Percentiles rank a stretch among this genome's conserved stretches.
Evolutionary conservation across 306 rosid species (phyloP).

Genomic region (Psophocarpus tetragonolobus): DNA sequence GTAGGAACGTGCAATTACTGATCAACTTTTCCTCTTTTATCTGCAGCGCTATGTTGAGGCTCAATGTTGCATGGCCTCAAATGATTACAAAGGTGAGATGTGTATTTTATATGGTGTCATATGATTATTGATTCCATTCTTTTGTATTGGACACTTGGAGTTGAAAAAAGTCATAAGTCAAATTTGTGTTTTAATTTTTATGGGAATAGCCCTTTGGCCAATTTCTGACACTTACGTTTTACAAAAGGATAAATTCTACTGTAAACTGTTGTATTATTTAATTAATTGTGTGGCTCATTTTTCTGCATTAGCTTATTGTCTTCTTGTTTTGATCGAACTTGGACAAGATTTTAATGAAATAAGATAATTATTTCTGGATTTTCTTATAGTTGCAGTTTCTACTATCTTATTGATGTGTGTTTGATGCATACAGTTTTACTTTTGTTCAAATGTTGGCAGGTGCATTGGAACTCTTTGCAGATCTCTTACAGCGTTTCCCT

Average conservation of each 20-base stretch:
- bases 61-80: constrained; percentile 87
- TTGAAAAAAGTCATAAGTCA: constrained; percentile 14
- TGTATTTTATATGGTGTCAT: constrained; percentile 17
- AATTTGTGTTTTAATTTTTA: constrained; percentile 15
- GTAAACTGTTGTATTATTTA: constrained; percentile 2
- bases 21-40: constrained; percentile 12
- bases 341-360: background rate
- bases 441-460: constrained; percentile 56
- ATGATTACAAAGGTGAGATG: constrained; percentile 88
- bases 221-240: background rate
- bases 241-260: background rate
- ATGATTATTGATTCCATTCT: constrained; percentile 15
- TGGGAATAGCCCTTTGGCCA: constrained; percentile 5
- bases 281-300: background rate
- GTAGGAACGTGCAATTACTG: background rate
- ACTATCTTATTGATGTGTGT: constrained; percentile 16
- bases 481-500: constrained; percentile 95
- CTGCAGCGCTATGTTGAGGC: constrained; percentile 97
- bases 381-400: background rate
- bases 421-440: constrained; percentile 24
- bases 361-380: background rate
- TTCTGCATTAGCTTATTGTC: constrained; percentile 17
- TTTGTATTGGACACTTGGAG: background rate
- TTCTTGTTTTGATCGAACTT: constrained; percentile 9
- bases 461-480: constrained; percentile 84